Conservation (phyloP, 2,329 filamentous ascomycete species). For the Biscogniauxia marginata region DNA sequence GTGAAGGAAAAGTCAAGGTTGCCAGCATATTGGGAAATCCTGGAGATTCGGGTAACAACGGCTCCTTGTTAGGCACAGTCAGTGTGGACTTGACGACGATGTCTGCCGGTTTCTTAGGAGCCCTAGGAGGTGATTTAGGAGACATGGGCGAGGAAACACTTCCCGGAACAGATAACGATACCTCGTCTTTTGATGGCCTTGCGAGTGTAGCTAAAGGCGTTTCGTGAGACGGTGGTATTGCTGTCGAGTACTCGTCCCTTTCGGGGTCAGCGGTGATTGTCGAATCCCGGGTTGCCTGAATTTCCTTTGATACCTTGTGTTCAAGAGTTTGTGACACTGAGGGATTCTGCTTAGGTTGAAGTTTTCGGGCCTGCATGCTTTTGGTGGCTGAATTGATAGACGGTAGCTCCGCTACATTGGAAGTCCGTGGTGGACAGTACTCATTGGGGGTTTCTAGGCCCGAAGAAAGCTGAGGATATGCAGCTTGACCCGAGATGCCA, state of each 20-base stretch:
- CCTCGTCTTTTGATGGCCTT: neutral
- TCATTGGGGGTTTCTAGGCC: neutral
- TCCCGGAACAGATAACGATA: neutral
- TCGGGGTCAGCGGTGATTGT: neutral
- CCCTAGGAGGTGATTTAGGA: neutral
- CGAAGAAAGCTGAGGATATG: neutral
- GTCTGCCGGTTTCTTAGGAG: slow-evolving; percentile 7
- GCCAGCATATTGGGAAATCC: slow-evolving; percentile 32
- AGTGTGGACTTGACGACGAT: slow-evolving; percentile 13
- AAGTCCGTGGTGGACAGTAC: neutral
- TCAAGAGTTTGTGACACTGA: neutral
- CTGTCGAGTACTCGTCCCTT: neutral
- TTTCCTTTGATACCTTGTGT: neutral
- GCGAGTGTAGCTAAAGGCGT: neutral
- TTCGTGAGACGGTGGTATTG: neutral
- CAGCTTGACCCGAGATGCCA: too few relatives aligned
- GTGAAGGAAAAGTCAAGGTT: slow-evolving; percentile 27
- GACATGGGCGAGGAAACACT: neutral
- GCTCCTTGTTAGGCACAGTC: slow-evolving; percentile 17
- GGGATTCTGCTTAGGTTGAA: neutral
- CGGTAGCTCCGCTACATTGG: neutral
- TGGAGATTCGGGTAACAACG: slow-evolving; percentile 26
- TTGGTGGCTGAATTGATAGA: neutral
- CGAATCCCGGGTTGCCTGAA: neutral
- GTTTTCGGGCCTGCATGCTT: neutral